phyloP scores from a whole-genome alignment of 2,329 filamentous ascomycete species.

The Alternaria incomplexa region DNA sequence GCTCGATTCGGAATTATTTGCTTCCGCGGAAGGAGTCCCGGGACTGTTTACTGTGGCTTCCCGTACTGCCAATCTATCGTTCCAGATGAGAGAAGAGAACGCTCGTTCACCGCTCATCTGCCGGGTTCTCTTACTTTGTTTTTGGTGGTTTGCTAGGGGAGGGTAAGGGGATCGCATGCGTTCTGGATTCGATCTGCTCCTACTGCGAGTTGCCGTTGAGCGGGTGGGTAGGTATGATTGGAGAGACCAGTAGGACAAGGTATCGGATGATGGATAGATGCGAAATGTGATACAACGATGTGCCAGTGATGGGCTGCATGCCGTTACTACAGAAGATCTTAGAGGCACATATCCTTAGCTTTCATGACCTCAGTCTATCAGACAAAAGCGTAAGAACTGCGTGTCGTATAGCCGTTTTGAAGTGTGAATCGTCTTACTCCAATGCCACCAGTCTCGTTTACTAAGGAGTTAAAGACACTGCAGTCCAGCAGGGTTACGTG shows the following conservation, averaged over 20 bases:
- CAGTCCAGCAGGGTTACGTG: too few species aligned
- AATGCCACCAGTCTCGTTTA: too few species aligned
- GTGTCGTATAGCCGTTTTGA: too few species aligned
- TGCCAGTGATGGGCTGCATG: background rate
- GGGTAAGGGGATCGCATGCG: background rate
- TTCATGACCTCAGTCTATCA: too few species aligned
- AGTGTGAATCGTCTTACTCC: too few species aligned
- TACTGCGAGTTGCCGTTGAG: background rate
- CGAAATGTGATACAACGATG: background rate
- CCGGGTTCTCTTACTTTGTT: background rate
- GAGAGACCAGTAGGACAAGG: background rate
- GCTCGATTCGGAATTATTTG: background rate
- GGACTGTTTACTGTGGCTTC: background rate
- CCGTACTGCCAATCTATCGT: background rate
- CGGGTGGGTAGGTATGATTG: background rate
- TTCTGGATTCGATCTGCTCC: background rate
- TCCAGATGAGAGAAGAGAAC: background rate
- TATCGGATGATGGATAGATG: background rate
- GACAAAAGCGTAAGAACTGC: too few species aligned
- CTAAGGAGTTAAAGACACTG: too few species aligned
- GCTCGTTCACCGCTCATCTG: background rate
- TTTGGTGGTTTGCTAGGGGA: background rate
- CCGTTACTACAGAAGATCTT: too few species aligned
- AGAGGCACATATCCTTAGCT: too few species aligned
- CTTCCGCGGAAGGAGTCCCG: background rate